Conservation (phyloP, 2,329 filamentous ascomycete genomes). For the Chrysosporium keratinophilum region DNA sequence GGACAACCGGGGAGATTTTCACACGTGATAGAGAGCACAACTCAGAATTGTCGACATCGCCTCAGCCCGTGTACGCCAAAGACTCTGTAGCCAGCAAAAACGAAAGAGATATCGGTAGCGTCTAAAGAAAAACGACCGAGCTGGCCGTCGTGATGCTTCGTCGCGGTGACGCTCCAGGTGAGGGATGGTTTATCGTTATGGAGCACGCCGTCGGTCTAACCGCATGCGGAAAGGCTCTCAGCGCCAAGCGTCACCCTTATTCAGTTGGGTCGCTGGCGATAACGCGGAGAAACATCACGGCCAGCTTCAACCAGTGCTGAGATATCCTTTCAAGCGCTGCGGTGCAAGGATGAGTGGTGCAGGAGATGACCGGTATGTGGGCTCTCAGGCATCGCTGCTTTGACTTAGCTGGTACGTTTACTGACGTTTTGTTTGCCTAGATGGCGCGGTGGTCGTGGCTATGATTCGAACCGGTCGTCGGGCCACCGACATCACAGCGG, state of each 20-base stretch:
- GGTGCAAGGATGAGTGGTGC: slow-evolving; percentile 29
- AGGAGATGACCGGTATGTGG: slow-evolving; percentile 29
- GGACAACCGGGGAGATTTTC: not conserved
- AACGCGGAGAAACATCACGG: not conserved
- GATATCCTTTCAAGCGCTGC: slow-evolving; percentile 10
- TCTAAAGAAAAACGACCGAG: not conserved
- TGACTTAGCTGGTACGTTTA: not conserved
- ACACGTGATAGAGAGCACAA: not conserved
- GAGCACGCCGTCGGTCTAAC: slow-evolving; percentile 5
- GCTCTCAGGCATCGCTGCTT: not conserved
- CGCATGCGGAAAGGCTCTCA: not conserved
- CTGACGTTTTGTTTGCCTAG: slow-evolving; percentile 18
- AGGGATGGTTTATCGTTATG: slow-evolving; percentile 6
- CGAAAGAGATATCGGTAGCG: not conserved
- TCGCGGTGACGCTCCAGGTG: slow-evolving; percentile 2
- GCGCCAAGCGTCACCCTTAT: slow-evolving; percentile 5
- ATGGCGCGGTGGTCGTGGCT: slow-evolving; percentile 33
- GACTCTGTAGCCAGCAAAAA: not conserved
- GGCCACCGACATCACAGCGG: slow-evolving; percentile 29
- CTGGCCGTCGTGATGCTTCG: slow-evolving; percentile 7
- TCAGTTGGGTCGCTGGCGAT: not conserved
- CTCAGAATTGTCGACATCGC: not conserved
- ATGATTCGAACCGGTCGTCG: slow-evolving; percentile 29
- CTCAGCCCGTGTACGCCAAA: not conserved
- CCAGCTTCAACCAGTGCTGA: not conserved